Percentiles rank a stretch among this genome's conserved stretches.
phyloP scores from a whole-genome alignment of 768 basidiomycete genomes.

The Hypsizygus marmoreus region DNA sequence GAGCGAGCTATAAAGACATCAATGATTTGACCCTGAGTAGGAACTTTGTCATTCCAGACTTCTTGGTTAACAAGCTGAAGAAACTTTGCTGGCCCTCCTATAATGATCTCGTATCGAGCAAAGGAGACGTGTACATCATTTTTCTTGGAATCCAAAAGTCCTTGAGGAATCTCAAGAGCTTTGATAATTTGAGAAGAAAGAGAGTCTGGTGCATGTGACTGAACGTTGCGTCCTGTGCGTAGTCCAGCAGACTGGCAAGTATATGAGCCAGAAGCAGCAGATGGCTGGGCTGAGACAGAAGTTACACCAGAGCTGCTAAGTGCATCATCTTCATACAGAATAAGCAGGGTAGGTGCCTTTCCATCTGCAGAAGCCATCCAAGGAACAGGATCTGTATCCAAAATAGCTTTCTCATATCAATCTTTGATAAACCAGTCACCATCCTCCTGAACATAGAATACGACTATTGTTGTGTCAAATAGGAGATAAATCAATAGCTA shows the following conservation, averaged over 20 bases:
- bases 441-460: constrained; percentile 10
- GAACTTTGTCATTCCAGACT: no score
- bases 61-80: no score
- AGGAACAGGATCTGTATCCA: constrained; percentile 1
- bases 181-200: neutral
- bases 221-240: neutral
- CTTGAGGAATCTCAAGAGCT: neutral
- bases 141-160: neutral
- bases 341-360: neutral
- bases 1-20: no score
- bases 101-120: neutral
- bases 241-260: neutral
- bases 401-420: constrained; percentile 1
- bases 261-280: neutral
- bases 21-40: no score
- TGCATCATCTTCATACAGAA: neutral
- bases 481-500: neutral
- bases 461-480: constrained; percentile 4
- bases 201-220: neutral
- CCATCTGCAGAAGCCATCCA: neutral
- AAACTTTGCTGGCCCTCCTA: no score
- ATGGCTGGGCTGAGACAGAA: neutral
- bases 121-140: neutral
- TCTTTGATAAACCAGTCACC: constrained; percentile 9
- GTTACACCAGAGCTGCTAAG: neutral